Percentiles rank a stretch among this genome's conserved stretches.
These are phyloP conservation scores for Colletotrichum neosansevieriae DNA, from an alignment of 2,329 filamentous ascomycete genomes.

Conservation along the genomic window DNA sequence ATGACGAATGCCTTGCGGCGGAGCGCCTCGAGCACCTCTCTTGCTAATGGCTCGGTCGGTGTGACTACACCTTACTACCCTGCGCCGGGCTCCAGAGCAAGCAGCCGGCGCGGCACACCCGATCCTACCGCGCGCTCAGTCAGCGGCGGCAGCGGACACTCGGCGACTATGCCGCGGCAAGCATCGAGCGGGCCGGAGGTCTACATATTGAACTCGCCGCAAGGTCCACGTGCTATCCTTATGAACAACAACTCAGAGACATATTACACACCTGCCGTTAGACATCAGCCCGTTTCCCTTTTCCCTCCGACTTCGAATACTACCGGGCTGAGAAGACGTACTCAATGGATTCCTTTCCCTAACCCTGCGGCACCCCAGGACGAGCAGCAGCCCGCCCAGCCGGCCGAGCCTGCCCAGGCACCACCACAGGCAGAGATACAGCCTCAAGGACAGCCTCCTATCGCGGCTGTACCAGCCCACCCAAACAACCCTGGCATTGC, in stretches of 20 bases:
- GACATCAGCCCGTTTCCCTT: slow-evolving; percentile 11
- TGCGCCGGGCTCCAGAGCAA: slow-evolving; percentile 51
- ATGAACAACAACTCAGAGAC: slow-evolving; percentile 64
- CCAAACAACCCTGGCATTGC: slow-evolving; percentile 55
- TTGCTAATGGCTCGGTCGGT: slow-evolving; percentile 55
- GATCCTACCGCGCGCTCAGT: slow-evolving; percentile 53
- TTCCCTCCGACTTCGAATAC: slow-evolving; percentile 28
- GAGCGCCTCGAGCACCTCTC: slow-evolving; percentile 61
- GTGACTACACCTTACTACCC: slow-evolving; percentile 57
- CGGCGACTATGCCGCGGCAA: slow-evolving; percentile 41
- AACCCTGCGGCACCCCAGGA: slow-evolving; percentile 41
- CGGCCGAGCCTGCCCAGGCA: slow-evolving; percentile 36
- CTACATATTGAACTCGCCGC: slow-evolving; percentile 71
- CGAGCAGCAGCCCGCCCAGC: slow-evolving; percentile 28
- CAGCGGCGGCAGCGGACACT: slow-evolving; percentile 46
- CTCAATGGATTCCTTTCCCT: slow-evolving; percentile 35
- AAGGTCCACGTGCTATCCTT: slow-evolving; percentile 69
- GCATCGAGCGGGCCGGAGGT: slow-evolving; percentile 59
- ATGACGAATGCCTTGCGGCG: slow-evolving; percentile 64
- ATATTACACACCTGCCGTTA: slow-evolving; percentile 62
- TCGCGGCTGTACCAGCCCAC: slow-evolving; percentile 47
- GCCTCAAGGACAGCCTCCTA: slow-evolving; percentile 46
- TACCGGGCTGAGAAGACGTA: slow-evolving; percentile 28
- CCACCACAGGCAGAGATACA: slow-evolving; percentile 45
- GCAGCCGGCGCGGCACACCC: slow-evolving; percentile 62